A percentile compares a stretch with the other conserved stretches of the same genome.
phyloP scores from a whole-genome alignment of 164 flowering plant species.

The Macadamia integrifolia region DNA sequence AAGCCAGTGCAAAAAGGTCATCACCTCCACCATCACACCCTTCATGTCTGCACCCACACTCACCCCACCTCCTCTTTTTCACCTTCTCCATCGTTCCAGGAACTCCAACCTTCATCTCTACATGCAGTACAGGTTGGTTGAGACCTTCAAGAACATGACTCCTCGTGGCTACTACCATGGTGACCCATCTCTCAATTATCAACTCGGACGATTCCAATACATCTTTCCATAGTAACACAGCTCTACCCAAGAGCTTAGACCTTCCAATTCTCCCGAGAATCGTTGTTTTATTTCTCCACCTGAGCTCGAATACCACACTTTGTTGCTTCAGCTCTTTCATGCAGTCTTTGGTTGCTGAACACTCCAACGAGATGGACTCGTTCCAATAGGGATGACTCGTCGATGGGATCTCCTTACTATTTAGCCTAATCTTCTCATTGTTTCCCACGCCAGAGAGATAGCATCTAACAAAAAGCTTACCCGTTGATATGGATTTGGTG shows the following conservation, averaged over 20 bases:
- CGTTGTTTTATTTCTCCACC: constrained; percentile 32
- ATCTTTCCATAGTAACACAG: constrained; percentile 47
- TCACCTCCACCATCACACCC: constrained; percentile 19
- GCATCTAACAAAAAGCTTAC: constrained; percentile 48
- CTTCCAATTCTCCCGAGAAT: constrained; percentile 26
- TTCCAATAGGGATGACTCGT: constrained; percentile 32
- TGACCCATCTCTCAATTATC: constrained; percentile 48
- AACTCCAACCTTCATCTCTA: constrained; percentile 15
- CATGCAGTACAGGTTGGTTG: constrained; percentile 19
- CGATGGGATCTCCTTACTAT: constrained; percentile 42
- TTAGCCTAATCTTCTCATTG: constrained; percentile 33
- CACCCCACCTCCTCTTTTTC: constrained; percentile 11
- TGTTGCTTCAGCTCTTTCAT: constrained; percentile 24
- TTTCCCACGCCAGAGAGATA: constrained; percentile 40
- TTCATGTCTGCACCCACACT: constrained; percentile 23
- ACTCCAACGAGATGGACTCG: constrained; percentile 46
- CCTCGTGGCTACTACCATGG: background rate
- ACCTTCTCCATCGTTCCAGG: background rate
- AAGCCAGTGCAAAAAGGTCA: constrained; percentile 19
- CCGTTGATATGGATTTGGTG: constrained; percentile 20
- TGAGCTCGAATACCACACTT: constrained; percentile 31
- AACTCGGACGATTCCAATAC: constrained; percentile 39
- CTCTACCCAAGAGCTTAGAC: constrained; percentile 48
- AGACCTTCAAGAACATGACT: background rate
- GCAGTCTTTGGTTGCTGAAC: constrained; percentile 34